Base-by-base conservation (phyloP, 768 basidiomycete genomes). In the Hydnomerulius pinastri region DNA sequence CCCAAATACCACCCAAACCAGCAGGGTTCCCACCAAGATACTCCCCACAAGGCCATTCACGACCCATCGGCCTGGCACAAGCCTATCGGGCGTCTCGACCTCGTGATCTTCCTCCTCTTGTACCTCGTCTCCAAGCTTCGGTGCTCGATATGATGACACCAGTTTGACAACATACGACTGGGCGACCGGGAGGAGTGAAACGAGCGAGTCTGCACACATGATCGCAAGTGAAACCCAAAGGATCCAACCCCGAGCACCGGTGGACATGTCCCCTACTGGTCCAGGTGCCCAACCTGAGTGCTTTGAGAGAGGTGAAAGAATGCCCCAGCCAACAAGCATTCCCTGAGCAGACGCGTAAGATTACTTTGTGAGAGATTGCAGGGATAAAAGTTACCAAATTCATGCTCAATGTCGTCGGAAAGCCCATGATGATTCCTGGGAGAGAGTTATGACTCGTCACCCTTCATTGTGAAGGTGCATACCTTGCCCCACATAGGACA, bases 201-300 rank as follows among this genome's bases (percentile, higher is more conserved):
- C 78, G 51, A 98, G 67, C 45, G 87, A 87, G 70, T 98, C 96
- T 29, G 92, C 81, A 66, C 87, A 92, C 96, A 98, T 98, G 61
- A 96, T 89, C 4, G 94, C 95, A 29, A 98, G 78, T 1, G 93
- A 90, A 18, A 86, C 79, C 96, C 96, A 98, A n/a, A 98, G 80
- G 47, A 96, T 93, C 92, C 92, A 96, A 28, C 92, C 92, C 44
- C 95, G 82, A n/a, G 93, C 86, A 35, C 96, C 96, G 51, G 79
- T 78, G 4, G 85, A 78, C 80, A 93, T 92, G 58, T 92, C 90
- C 1, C 86, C 83, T 5, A 96, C 92, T 8, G 89, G 84, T 4
- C 94, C 96, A 38, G 96, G 93, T 0, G 96, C 95, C 96, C 96
- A 98, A 10, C 90, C 92, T 1, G 73, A 67, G 39, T 78, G 59